phyloP scores from a whole-genome alignment of 768 basidiomycete genomes.

The Boletus sensibilis region DNA sequence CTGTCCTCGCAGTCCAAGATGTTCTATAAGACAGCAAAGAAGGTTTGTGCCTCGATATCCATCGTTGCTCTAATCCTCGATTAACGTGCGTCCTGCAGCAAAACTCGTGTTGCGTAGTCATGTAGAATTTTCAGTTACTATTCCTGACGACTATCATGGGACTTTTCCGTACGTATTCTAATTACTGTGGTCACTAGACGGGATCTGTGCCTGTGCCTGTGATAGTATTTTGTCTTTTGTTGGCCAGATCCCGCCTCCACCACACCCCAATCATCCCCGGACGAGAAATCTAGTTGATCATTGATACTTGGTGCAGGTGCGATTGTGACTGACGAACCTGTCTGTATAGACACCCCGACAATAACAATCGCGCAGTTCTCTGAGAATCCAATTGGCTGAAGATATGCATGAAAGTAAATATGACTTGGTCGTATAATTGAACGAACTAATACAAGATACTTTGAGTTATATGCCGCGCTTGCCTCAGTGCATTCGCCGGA shows the following conservation, averaged over 20 bases:
- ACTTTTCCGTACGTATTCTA: slow-evolving; percentile 23
- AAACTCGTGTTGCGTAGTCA: slow-evolving; percentile 92
- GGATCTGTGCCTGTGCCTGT: slow-evolving; percentile 3
- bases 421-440: background rate
- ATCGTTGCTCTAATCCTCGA: background rate
- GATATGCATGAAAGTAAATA: background rate
- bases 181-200: slow-evolving; percentile 8
- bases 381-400: background rate
- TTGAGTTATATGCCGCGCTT: background rate
- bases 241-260: background rate
- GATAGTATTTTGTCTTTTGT: slow-evolving; percentile 8
- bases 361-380: background rate
- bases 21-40: slow-evolving; percentile 99
- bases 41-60: slow-evolving; percentile 50
- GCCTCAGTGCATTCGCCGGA: too few relatives aligned
- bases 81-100: slow-evolving; percentile 51
- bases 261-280: background rate
- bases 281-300: slow-evolving; percentile 2
- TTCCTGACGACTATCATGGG: slow-evolving; percentile 12
- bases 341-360: background rate
- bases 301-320: background rate
- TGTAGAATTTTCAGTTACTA: slow-evolving; percentile 44
- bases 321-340: background rate
- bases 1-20: slow-evolving; percentile 90
- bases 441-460: background rate